Evolutionary conservation across 164 flowering plant species (phyloP).

Genomic region (Kalanchoe fedtschenkoi): DNA sequence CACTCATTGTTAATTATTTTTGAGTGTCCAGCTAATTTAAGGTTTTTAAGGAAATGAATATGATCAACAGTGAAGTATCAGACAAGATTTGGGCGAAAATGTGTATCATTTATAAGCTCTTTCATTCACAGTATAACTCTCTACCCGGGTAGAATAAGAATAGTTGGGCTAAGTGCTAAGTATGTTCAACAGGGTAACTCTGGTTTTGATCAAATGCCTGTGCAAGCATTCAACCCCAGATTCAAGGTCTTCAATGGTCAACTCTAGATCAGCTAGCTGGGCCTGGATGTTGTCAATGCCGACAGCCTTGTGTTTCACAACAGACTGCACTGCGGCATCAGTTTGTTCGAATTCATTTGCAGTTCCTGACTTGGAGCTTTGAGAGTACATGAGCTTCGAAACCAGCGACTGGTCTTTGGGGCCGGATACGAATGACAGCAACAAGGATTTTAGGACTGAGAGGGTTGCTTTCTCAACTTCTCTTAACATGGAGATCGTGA

Average conservation of each 20-base stretch:
- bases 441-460: conserved; percentile 11
- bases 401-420: conserved; percentile 4
- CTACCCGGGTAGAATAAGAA: not conserved
- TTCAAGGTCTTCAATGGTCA: conserved; percentile 8
- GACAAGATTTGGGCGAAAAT: not conserved
- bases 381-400: conserved; percentile 3
- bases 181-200: conserved; percentile 9
- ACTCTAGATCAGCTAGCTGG: not conserved
- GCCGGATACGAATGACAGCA: conserved; percentile 8
- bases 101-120: not conserved
- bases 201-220: conserved; percentile 8
- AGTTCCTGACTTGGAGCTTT: not conserved
- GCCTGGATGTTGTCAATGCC: not conserved
- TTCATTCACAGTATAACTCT: not conserved
- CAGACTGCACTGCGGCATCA: not conserved
- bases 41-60: not conserved
- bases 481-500: conserved; percentile 12
- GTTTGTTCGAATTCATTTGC: not conserved
- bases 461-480: conserved; percentile 16
- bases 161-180: not conserved
- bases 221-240: conserved; percentile 7
- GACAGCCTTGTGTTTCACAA: not conserved
- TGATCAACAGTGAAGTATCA: too few relatives aligned
- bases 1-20: too few relatives aligned
- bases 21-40: not conserved